Base-by-base conservation (phyloP, 768 basidiomycete species). In the Boletus sensibilis region DNA sequence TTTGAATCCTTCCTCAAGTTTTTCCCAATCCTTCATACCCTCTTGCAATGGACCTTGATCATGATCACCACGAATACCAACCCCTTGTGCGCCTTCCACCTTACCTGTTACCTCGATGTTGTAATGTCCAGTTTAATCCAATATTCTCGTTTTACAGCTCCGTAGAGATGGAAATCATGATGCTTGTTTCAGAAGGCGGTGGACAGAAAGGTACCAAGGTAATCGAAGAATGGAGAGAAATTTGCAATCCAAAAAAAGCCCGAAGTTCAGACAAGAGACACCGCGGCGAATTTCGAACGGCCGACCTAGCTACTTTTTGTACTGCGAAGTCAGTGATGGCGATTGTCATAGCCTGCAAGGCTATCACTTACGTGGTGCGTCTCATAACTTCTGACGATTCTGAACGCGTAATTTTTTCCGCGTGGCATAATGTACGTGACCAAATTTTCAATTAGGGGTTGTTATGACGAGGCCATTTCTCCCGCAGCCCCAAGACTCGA, bases 281-380 rank as follows among this genome's bases (percentile, higher is more conserved):
- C 68, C 66, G 68, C 66, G 66, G 68, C 54, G 65, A 69, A 40
- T 34, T 65, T 56, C 45, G 49, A 57, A 50, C 25, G 37, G 58
- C 35, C 46, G 23, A 25, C 58, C 46, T 14, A 47, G n/a, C 52
- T 50, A 31, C 45, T 34, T 51, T 55, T 47, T 57, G 52, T 23
- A 14, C 44, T 48, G 52, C 53, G 56, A 67, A 64, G 55, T 59
- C 44, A 37, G 39, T 18, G 46, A 52, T 29, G 40, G 40, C 55
- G 59, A 68, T 67, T 57, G 50, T 61, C 66, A 52, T 61, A 8
- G 57, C 39, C 41, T 55, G 50, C 49, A 53, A 59, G 55, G 53
- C 31, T 64, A 58, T 64, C 61, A 56, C 56, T 69, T 67, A 68
- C 65, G 67, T 67, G 57, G 64, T 60, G 53, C 57, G 50, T 58